Base-by-base conservation (phyloP, 805 yeast species). In the Lipomyces starkeyi region DNA sequence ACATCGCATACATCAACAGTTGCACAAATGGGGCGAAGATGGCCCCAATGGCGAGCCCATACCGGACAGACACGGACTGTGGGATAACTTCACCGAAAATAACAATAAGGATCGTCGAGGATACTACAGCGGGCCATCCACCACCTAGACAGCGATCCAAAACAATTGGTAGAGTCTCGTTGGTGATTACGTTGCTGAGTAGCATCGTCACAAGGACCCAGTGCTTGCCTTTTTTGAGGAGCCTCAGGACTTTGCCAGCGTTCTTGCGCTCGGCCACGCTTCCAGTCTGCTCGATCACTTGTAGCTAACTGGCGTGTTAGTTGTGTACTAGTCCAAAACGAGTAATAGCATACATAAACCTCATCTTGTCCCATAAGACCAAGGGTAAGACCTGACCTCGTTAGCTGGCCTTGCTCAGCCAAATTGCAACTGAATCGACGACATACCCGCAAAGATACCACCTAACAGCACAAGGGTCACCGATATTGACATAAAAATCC, bases 361-460 rank as follows among this genome's bases (percentile, higher is more conserved):
- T 94, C 98, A 78, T 94, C 98, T 79, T 94, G 98, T 73, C 98
- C 98, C 99, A 94, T 94, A 11, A 94, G 84, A 1, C 95, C 98
- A 60, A 94, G 82, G n/a, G 99, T 95, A 56, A 94, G 83, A 27
- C 75, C 71, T 68, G 47, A 25, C 7, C 8, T 7, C 2, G n/a
- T 35, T 29, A 57, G 37, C 17, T 8, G 22, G 56, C 17, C 7
- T 7, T 22, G n/a, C 25, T n/a, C 9, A 9, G 8, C 56, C 34
- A 43, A 43, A 6, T 11, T 2, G 49, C 56, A 53, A 53, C 27
- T 6, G 8, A 11, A 20, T 49, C 54, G 43, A 52, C 20, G 20
- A 55, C 71, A 4, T 43, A 65, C 97, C 97, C 4, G 97, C 97
- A 83, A 91, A 91, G n/a, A 90, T 88, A 73, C 97, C 97, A 67